Base-by-base conservation (phyloP, 148 eudicot species). In the Polygonum aviculare region DNA sequence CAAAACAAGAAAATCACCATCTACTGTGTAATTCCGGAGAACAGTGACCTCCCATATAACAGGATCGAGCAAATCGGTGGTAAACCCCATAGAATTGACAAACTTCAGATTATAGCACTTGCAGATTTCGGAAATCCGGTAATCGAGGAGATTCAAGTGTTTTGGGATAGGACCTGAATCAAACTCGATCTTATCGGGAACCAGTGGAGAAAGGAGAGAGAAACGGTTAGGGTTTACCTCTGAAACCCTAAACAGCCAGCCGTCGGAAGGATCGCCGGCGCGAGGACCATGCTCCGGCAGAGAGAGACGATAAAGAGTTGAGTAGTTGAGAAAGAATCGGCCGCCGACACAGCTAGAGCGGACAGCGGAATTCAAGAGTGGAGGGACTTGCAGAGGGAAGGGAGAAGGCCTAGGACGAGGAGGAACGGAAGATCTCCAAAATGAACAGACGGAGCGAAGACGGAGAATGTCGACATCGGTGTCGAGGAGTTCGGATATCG, bases 201-300 rank as follows among this genome's bases (percentile, higher is more conserved):
- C 5, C 26, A 79, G 74, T 0, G 73, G 81, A 39, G 33, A 49
- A n/a, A 79, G 49, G 77, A 74, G 77, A 62, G 81, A 63, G 73
- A 79, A 50, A 2, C 50, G 50, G 50, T 12, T 48, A 54, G 60
- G 69, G 38, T 12, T 62, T 62, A 62, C 38, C 33, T 51, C 65
- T 3, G 12, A 31, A 62, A 33, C 69, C 38, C 69, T 62, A 33
- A 62, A 2, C 21, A 62, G 31, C 69, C 69, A 62, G 38, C 38
- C 69, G 2, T 62, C 16, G 33, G 33, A 57, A 62, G 69, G 69
- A 31, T 57, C 63, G 3, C 63, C 63, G 2, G 69, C 36, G 10
- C 19, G 19, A 2, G 57, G 19, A 4, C 57, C 57, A 15, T 62
- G 38, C 3, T 26, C 6, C 38, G 38, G 69, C 15, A 16, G 38